Conservation (phyloP, 75 land plant species). For the Sequoia sempervirens region DNA sequence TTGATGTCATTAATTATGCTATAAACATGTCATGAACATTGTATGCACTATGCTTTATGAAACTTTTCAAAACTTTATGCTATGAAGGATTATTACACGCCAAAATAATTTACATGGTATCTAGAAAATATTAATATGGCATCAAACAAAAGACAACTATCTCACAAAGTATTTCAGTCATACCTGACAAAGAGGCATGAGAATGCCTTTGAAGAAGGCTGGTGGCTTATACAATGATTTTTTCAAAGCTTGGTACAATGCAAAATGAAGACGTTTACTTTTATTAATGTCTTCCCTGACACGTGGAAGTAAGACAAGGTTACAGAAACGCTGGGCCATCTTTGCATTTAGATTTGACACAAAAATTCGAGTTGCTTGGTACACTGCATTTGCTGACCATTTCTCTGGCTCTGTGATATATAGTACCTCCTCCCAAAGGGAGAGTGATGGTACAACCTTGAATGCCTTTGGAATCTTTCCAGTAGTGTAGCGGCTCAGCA, state of each 20-base stretch:
- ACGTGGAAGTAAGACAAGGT: conserved; percentile 78
- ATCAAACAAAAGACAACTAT: background rate
- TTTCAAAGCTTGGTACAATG: conserved; percentile 79
- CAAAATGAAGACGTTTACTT: conserved; percentile 84
- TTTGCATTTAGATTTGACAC: conserved; percentile 77
- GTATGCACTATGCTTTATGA: background rate
- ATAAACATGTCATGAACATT: background rate
- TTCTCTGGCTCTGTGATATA: conserved; percentile 93
- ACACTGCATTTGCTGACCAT: conserved; percentile 95
- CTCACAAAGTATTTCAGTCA: background rate
- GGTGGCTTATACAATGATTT: conserved; percentile 88
- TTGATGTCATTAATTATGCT: no score
- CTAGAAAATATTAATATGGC: background rate
- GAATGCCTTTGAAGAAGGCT: conserved; percentile 84
- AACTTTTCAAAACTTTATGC: background rate
- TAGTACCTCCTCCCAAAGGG: conserved; percentile 79
- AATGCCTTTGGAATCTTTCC: conserved; percentile 91
- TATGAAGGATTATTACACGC: background rate
- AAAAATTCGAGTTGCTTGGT: conserved; percentile 88
- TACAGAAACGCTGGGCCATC: conserved; percentile 84
- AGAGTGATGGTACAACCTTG: conserved; percentile 70
- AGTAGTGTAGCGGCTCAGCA: conserved; percentile 67
- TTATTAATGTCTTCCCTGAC: conserved; percentile 81
- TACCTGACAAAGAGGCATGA: conserved; percentile 94
- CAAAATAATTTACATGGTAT: background rate